Conservation (phyloP, 2,329 filamentous ascomycete genomes). For the Fusarium poae region DNA sequence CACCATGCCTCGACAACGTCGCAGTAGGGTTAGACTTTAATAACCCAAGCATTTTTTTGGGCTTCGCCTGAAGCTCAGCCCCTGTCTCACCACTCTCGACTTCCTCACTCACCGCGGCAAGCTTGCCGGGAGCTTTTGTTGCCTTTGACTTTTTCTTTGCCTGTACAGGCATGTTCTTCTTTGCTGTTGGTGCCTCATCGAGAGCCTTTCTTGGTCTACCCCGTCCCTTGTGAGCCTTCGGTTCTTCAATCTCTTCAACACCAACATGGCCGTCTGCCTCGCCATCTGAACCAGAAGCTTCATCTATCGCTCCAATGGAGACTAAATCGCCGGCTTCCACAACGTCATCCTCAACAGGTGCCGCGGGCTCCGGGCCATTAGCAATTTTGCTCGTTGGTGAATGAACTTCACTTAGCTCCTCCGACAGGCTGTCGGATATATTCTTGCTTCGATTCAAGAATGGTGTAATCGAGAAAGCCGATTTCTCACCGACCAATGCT, state of each 20-base stretch:
- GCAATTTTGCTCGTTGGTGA: conserved; percentile 41
- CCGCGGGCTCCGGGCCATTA: conserved; percentile 48
- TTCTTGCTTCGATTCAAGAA: conserved; percentile 83
- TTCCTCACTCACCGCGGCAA: conserved; percentile 59
- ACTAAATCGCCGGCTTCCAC: conserved; percentile 19
- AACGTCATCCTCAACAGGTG: conserved; percentile 52
- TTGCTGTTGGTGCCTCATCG: conserved; percentile 60
- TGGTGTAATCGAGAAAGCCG: conserved; percentile 91
- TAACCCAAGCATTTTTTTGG: conserved; percentile 26
- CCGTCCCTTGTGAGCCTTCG: conserved; percentile 55
- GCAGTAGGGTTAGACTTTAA: conserved; percentile 30
- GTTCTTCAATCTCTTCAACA: conserved; percentile 24
- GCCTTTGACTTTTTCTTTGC: conserved; percentile 53
- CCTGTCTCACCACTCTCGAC: conserved; percentile 50
- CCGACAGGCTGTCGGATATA: conserved; percentile 53
- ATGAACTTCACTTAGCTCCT: conserved; percentile 51
- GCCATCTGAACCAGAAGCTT: conserved; percentile 19
- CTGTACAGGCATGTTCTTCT: conserved; percentile 59
- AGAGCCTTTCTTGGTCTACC: conserved; percentile 61
- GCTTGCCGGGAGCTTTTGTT: conserved; percentile 40
- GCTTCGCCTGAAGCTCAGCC: conserved; percentile 41
- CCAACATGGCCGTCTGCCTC: conserved; percentile 11
- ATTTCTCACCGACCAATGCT: conserved; percentile 79
- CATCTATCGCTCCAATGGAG: conserved; percentile 28
- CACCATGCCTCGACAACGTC: conserved; percentile 15